Evolutionary conservation across 1,284 basidiomycete genomes (phyloP).

Genomic region (Termitomyces sp.): DNA sequence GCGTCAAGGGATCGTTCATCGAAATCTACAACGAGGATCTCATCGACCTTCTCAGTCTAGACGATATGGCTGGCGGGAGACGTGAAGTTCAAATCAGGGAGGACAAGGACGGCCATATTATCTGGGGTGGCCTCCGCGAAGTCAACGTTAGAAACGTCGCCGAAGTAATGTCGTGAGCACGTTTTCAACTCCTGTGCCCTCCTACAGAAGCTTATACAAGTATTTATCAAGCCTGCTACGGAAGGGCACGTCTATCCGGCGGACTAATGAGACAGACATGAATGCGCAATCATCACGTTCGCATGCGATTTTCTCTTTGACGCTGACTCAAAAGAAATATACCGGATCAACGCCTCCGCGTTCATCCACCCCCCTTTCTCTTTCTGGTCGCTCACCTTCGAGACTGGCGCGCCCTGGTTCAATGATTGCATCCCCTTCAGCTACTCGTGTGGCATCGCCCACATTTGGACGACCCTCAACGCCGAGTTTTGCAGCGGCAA

Average conservation of each 20-base stretch:
- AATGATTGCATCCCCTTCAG: conserved; percentile 42
- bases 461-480: conserved; percentile 71
- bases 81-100: conserved; percentile 94
- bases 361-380: conserved; percentile 70
- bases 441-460: conserved; percentile 60
- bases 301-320: conserved; percentile 98
- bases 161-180: conserved; percentile 87
- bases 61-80: conserved; percentile 56
- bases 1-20: conserved; percentile 83
- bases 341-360: conserved; percentile 61
- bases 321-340: conserved; percentile 83
- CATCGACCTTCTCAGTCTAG: conserved; percentile 79
- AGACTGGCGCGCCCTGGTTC: conserved; percentile 75
- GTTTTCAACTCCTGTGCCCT: conserved; percentile 8
- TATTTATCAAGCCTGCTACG: conserved; percentile 57
- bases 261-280: conserved; percentile 98
- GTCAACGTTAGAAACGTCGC: conserved; percentile 75
- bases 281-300: conserved; percentile 97
- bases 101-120: conserved; percentile 93
- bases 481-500: conserved; percentile 69
- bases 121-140: conserved; percentile 95
- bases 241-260: conserved; percentile 83
- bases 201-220: conserved; percentile 3
- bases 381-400: conserved; percentile 69
- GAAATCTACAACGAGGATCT: conserved; percentile 99